Conservation (phyloP, 768 basidiomycete species). For the Naematelia aurantialba region DNA sequence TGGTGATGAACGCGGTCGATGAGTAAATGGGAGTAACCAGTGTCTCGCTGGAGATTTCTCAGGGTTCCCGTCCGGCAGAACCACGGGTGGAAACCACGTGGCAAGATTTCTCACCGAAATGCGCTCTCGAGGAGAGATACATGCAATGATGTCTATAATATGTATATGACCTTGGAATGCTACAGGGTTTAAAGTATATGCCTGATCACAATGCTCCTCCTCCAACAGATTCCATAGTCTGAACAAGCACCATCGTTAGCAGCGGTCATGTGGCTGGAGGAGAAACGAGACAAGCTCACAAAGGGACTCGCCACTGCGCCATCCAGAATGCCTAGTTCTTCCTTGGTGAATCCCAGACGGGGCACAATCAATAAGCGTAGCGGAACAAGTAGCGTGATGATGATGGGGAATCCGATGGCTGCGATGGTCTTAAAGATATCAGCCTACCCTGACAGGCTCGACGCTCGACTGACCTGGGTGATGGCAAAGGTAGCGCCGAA, state of each 20-base stretch:
- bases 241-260: neutral
- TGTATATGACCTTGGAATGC: neutral
- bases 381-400: conserved; percentile 79
- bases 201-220: conserved; percentile 14
- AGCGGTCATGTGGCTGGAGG: neutral
- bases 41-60: too few species aligned
- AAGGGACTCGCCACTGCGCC: conserved; percentile 67
- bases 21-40: too few species aligned
- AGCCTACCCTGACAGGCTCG: conserved; percentile 15
- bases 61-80: too few species aligned
- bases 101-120: too few species aligned
- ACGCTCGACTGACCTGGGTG: conserved; percentile 67
- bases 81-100: too few species aligned
- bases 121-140: too few species aligned
- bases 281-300: conserved; percentile 18
- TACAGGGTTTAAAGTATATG: neutral
- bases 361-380: conserved; percentile 70
- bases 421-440: conserved; percentile 54
- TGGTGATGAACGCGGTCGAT: too few species aligned
- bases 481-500: conserved; percentile 82
- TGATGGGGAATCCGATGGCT: conserved; percentile 84
- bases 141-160: neutral
- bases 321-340: conserved; percentile 81
- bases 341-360: conserved; percentile 63
- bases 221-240: conserved; percentile 30